Conservation (phyloP, 2,329 filamentous ascomycete genomes). For the Paramyrothecium roridum region DNA sequence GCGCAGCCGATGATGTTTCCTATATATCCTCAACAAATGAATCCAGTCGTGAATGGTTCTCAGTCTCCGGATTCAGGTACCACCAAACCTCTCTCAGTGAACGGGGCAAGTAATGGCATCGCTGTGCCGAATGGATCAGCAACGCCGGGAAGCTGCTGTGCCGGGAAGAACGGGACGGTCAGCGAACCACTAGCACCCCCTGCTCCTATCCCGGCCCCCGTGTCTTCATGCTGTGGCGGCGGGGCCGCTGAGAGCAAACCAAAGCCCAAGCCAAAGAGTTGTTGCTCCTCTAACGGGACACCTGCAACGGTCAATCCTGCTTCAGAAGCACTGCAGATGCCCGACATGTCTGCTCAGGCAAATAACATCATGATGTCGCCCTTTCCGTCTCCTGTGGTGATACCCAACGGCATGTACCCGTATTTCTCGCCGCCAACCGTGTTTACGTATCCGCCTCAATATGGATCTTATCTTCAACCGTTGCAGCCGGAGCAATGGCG, state of each 20-base stretch:
- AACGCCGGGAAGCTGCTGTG: conserved; percentile 15
- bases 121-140: background rate
- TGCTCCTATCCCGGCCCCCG: background rate
- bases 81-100: conserved; percentile 15
- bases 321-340: background rate
- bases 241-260: conserved; percentile 8
- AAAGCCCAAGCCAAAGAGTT: conserved; percentile 20
- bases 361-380: conserved; percentile 30
- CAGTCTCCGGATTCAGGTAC: conserved; percentile 10
- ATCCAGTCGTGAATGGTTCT: conserved; percentile 15
- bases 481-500: conserved; percentile 53
- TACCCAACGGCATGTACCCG: conserved; percentile 35
- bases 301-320: background rate
- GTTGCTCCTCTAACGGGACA: conserved; percentile 31
- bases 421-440: conserved; percentile 42
- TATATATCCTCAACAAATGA: conserved; percentile 26
- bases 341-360: conserved; percentile 1
- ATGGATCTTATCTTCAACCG: conserved; percentile 53
- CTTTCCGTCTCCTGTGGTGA: conserved; percentile 29
- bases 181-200: background rate
- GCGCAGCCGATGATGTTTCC: conserved; percentile 24
- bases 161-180: conserved; percentile 10
- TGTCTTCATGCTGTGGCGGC: background rate
- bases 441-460: conserved; percentile 51
- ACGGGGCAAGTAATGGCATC: conserved; percentile 7